Evolutionary conservation across 2,329 filamentous ascomycete genomes (phyloP), one percentile per base, ranked within the genome.

Genomic region (Kalaharituber pfeilii): DNA sequence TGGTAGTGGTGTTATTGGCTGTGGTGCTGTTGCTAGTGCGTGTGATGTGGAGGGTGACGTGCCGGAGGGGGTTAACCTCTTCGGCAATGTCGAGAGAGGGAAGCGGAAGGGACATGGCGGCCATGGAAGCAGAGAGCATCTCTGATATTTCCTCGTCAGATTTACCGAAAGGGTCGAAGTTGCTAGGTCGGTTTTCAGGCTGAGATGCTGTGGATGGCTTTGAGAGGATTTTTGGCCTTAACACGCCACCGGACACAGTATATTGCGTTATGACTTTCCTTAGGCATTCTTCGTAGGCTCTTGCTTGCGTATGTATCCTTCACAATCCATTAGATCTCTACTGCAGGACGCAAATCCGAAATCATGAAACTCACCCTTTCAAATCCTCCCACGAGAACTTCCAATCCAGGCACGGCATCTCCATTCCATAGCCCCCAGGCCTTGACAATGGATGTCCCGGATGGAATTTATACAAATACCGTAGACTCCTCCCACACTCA

Each of bases 401-500:
- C 63, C 62, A 64, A 39, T 62, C 56, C 39, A 64, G 52, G 11
- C 33, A 57, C 2, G 56, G 58, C n/a, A 52, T 45, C 20, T 62
- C 59, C 0, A 63, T 59, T 5, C 57, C 55, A 51, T 58, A 52
- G 66, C 30, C 70, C 62, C 49, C 59, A 56, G 25, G 58, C 56
- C 59, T 71, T 66, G 59, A 70, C 24, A 64, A 69, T 20, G 81
- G 79, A 64, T 93, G 84, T 1, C 79, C 72, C 4, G 84, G 76
- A 64, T 91, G 83, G 60, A 82, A 79, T 22, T 72, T 70, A 61
- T 79, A 77, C 49, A 94, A 72, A 53, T 91, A 79, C 6, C 83
- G 77, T 49, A 94, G 68, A 65, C 83, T 89, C 62, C 76, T 78
- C 3, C 85, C 86, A 2, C 81, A 83, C 65, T 93, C 85, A 59